phyloP scores from a whole-genome alignment of 2,329 filamentous ascomycete species.

The Microdochium bolleyi region DNA sequence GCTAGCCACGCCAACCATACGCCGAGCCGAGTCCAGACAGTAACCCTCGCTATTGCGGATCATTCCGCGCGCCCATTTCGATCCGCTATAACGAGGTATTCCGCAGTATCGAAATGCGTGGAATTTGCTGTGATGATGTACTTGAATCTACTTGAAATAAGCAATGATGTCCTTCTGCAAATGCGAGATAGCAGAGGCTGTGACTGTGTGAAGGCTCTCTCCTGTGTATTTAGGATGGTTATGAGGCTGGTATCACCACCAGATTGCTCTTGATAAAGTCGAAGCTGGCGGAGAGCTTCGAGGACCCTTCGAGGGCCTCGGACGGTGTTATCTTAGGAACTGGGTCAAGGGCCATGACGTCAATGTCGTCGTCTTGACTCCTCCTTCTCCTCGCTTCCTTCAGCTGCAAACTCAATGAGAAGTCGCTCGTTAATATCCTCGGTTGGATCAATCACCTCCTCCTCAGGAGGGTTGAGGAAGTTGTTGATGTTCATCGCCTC shows the following conservation, averaged over 20 bases:
- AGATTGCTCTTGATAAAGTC: background rate
- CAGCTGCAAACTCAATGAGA: background rate
- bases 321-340: background rate
- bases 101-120: too few relatives aligned
- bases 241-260: background rate
- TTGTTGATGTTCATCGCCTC: background rate
- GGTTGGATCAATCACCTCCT: background rate
- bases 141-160: too few relatives aligned
- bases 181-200: too few relatives aligned
- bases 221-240: background rate
- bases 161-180: too few relatives aligned
- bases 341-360: background rate
- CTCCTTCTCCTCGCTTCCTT: too few relatives aligned
- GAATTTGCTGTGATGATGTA: too few relatives aligned
- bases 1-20: too few relatives aligned
- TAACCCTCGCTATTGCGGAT: too few relatives aligned
- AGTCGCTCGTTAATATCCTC: background rate
- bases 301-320: background rate
- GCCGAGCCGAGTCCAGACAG: too few relatives aligned
- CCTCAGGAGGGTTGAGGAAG: background rate
- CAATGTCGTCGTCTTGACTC: background rate
- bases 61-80: too few relatives aligned
- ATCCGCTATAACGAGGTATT: too few relatives aligned
- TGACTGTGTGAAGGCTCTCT: background rate
- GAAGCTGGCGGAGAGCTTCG: background rate